Evolutionary conservation across 2,329 filamentous ascomycete genomes (phyloP).

Genomic region (Xylariomycetidae sp.): DNA sequence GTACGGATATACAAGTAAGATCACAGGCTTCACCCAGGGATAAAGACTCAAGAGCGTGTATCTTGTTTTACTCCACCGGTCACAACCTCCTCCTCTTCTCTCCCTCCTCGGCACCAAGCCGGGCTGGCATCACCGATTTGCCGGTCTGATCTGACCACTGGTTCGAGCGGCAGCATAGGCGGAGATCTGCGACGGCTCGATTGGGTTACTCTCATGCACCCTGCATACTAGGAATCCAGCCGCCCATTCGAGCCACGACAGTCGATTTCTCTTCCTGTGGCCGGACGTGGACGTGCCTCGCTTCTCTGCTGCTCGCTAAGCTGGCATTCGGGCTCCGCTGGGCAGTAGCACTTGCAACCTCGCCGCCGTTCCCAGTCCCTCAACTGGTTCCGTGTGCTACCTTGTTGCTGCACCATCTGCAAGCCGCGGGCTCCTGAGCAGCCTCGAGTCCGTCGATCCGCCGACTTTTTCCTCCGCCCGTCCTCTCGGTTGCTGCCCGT

Average conservation of each 20-base stretch:
- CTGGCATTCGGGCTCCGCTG: slow-evolving; percentile 22
- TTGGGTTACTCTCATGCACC: slow-evolving; percentile 29
- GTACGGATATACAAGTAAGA: no score
- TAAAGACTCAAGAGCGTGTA: no score
- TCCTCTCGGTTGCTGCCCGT: slow-evolving; percentile 3
- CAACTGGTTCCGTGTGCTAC: slow-evolving; percentile 22
- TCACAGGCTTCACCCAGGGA: no score
- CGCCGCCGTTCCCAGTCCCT: slow-evolving; percentile 13
- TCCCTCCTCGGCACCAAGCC: background rate
- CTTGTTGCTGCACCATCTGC: slow-evolving; percentile 6
- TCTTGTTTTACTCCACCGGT: background rate
- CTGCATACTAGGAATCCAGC: slow-evolving; percentile 28
- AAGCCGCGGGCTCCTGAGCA: slow-evolving; percentile 5
- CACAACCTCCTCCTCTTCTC: background rate
- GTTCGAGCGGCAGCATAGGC: no score
- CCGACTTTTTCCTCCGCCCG: slow-evolving; percentile 6
- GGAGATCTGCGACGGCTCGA: slow-evolving; percentile 27
- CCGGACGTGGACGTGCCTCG: slow-evolving; percentile 27
- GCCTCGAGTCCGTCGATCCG: slow-evolving; percentile 9
- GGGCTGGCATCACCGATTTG: no score
- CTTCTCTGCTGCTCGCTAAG: slow-evolving; percentile 19
- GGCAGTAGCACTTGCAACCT: slow-evolving; percentile 20
- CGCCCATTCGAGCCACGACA: slow-evolving; percentile 33
- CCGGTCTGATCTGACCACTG: no score
- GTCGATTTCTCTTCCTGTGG: slow-evolving; percentile 22